Evolutionary conservation across 345 rosid genomes (phyloP).

Genomic region (Eucalyptus regnans): DNA sequence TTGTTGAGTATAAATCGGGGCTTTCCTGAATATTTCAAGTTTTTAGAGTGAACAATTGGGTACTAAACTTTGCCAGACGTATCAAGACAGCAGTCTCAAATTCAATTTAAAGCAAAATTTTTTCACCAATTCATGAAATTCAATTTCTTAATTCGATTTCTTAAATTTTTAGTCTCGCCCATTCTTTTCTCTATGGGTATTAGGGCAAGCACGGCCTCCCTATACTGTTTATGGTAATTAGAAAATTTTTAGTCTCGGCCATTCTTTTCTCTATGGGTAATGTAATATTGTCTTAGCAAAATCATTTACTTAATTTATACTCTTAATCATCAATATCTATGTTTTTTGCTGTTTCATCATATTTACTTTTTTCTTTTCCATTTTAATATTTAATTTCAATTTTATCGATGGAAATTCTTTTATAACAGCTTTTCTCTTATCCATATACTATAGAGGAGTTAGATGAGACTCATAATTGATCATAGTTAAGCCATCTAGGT

Average conservation of each 20-base stretch:
- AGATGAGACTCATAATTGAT: background rate
- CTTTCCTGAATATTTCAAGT: background rate
- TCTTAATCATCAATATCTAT: background rate
- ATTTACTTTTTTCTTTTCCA: background rate
- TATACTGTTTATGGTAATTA: background rate
- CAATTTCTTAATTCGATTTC: background rate
- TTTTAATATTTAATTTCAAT: background rate
- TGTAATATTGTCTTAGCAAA: background rate
- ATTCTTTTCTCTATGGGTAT: background rate
- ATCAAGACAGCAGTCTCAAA: background rate
- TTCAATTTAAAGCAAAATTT: background rate
- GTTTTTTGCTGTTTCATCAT: background rate
- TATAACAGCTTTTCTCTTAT: background rate
- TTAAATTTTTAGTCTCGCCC: background rate
- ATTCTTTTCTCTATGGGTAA: background rate
- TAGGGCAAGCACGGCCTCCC: background rate
- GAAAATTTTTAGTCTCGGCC: background rate
- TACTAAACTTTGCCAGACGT: background rate
- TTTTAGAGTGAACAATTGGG: background rate
- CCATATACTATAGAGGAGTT: background rate
- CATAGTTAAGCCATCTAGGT: background rate
- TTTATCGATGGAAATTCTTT: background rate
- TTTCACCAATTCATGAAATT: background rate
- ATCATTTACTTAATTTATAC: background rate
- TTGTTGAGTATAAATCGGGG: background rate